Percentiles rank a stretch among this genome's conserved stretches.
phyloP scores from a whole-genome alignment of 73 alveolate genomes.

The Blepharisma japonicum region DNA sequence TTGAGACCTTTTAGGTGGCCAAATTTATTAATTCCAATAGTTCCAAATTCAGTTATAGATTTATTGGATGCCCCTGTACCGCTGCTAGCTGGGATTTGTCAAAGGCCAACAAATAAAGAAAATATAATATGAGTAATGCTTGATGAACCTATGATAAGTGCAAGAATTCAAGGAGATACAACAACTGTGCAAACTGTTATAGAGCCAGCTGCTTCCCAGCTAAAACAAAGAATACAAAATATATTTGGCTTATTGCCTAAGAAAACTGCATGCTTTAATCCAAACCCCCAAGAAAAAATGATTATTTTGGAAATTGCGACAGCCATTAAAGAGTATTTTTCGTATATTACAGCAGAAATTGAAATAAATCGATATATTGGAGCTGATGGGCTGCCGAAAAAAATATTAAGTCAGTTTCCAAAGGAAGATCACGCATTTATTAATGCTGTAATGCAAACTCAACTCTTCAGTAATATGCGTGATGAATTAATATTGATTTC shows the following conservation, averaged over 20 bases:
- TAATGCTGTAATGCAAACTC: no score
- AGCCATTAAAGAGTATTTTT: neutral
- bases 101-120: neutral
- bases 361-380: no score
- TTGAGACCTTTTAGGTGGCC: slow-evolving; percentile 33
- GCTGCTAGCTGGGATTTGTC: slow-evolving; percentile 21
- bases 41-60: slow-evolving; percentile 27
- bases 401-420: no score
- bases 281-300: neutral
- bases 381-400: no score
- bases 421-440: no score
- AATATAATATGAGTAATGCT: slow-evolving; percentile 12
- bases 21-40: slow-evolving; percentile 24
- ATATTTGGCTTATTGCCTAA: neutral
- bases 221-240: neutral
- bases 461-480: no score
- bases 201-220: slow-evolving; percentile 23
- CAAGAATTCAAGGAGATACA: neutral
- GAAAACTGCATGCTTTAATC: neutral
- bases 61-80: slow-evolving; percentile 28
- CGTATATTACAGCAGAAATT: neutral
- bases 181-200: neutral
- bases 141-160: neutral
- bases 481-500: no score
- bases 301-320: neutral